Base-by-base conservation (phyloP, 2,329 filamentous ascomycete genomes). In the Paraphoma sp. region DNA sequence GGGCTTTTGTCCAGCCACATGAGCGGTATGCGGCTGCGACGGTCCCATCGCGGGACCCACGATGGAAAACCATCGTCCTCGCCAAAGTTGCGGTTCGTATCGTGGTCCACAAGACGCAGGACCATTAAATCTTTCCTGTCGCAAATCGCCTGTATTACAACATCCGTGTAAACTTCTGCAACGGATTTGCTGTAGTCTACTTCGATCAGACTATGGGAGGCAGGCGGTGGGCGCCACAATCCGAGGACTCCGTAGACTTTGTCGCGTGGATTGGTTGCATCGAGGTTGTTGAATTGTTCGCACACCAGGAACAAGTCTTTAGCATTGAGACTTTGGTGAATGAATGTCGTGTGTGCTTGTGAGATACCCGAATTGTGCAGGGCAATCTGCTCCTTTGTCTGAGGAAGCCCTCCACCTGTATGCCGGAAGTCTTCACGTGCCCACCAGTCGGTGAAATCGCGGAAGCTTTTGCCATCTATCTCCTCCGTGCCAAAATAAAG, bases 201-300 rank as follows among this genome's bases (percentile, higher is more conserved):
- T 1, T 48, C 17, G 5, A 48, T 17, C 9, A 16, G 4, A 14
- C n/a, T 6, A 14, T 48, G 31, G 3, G 12, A 30, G 17, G 29
- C 17, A 8, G 30, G 1, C 9, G 14, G 11, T 4, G 31, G 33
- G 4, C 40, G 12, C 46, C 33, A 40, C 16, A 48, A 6, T 23
- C 46, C 46, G 14, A 48, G 9, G 6, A 48, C 7, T 16, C 46
- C 46, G 41, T 48, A 48, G 5, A 48, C 46, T 31, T 48, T 48
- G 17, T 48, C 46, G 6, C 46, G 31, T 17, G 36, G 17, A 29
- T 48, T 23, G 5, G 46, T 48, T 8, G 46, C 46, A 7, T 41
- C 12, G 4, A 42, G 23, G 23, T 29, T 42, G 10, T 28, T n/a
- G 18, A 48, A 48, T 11, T 40, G 31, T 18, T 40, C 33, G 16